Percentiles rank a stretch among this genome's conserved stretches.
These are phyloP conservation scores for Austroboletus rostrupii DNA, from an alignment of 1,284 basidiomycete genomes.

Conservation along the genomic window DNA sequence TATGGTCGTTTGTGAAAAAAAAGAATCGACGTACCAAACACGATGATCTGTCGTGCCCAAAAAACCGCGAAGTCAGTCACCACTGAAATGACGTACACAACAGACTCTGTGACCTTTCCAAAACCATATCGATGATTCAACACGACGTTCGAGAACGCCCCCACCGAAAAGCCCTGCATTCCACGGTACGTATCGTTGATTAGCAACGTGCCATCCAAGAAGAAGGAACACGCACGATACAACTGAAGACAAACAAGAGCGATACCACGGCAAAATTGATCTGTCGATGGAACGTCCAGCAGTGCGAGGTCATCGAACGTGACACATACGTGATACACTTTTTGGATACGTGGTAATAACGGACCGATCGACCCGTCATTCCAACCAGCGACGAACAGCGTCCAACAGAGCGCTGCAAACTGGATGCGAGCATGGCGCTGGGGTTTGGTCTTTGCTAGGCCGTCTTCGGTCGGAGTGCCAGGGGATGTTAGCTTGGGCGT, in stretches of 20 bases:
- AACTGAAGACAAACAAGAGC: conserved; percentile 32
- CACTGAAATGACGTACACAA: background rate
- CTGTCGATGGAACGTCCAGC: conserved; percentile 3
- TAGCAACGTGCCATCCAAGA: background rate
- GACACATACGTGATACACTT: conserved; percentile 25
- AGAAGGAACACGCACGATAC: conserved; percentile 10
- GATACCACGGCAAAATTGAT: conserved; percentile 30
- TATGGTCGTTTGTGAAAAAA: background rate
- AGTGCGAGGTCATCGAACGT: no score
- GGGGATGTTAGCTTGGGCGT: background rate
- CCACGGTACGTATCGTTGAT: background rate
- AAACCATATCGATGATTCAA: conserved; percentile 29
- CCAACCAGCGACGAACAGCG: conserved; percentile 31
- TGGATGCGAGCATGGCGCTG: conserved; percentile 27
- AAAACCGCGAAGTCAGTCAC: conserved; percentile 5
- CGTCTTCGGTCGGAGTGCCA: background rate
- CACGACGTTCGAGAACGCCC: conserved; percentile 28
- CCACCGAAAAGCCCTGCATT: conserved; percentile 28
- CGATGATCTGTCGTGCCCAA: conserved; percentile 17
- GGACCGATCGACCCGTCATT: conserved; percentile 34
- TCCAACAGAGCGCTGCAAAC: conserved; percentile 29
- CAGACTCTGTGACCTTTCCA: conserved; percentile 24
- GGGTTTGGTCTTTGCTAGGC: conserved; percentile 8
- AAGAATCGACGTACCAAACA: conserved; percentile 22
- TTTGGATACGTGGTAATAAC: conserved; percentile 30